phyloP scores from a whole-genome alignment of 345 rosid species.

The Tarenaya hassleriana region DNA sequence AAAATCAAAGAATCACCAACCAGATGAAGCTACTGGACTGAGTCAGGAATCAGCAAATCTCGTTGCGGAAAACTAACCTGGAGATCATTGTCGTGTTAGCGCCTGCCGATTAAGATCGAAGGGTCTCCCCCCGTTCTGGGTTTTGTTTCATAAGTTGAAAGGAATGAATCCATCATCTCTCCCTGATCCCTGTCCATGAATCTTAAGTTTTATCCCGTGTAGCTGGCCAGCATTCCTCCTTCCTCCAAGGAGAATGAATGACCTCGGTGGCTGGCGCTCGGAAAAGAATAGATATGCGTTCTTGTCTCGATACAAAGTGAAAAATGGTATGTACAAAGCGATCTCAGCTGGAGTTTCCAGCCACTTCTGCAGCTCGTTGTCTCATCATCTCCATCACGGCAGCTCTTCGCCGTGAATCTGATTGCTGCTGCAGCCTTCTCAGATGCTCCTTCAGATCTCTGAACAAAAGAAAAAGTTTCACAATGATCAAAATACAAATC shows the following conservation, averaged over 20 bases:
- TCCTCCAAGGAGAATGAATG: neutral
- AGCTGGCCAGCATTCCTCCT: constrained; percentile 16
- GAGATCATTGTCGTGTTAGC: too few species aligned
- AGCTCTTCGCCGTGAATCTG: constrained; percentile 95
- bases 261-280: constrained; percentile 8
- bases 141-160: constrained; percentile 15
- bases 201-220: neutral
- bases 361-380: constrained; percentile 98
- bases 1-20: constrained; percentile 43
- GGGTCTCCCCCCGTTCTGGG: constrained; percentile 10
- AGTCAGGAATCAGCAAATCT: too few species aligned
- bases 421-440: constrained; percentile 95
- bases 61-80: too few species aligned
- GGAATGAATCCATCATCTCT: constrained; percentile 22
- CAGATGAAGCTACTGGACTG: constrained; percentile 24
- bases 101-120: too few species aligned
- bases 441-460: constrained; percentile 65
- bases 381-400: constrained; percentile 99
- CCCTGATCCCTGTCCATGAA: neutral
- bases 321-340: constrained; percentile 33
- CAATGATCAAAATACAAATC: too few species aligned
- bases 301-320: neutral
- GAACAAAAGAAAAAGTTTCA: too few species aligned
- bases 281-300: neutral
- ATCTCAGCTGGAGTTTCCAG: constrained; percentile 66